A percentile compares a stretch with the other conserved stretches of the same genome.
phyloP scores from a whole-genome alignment of 306 rosid species.

The Neltuma alba region DNA sequence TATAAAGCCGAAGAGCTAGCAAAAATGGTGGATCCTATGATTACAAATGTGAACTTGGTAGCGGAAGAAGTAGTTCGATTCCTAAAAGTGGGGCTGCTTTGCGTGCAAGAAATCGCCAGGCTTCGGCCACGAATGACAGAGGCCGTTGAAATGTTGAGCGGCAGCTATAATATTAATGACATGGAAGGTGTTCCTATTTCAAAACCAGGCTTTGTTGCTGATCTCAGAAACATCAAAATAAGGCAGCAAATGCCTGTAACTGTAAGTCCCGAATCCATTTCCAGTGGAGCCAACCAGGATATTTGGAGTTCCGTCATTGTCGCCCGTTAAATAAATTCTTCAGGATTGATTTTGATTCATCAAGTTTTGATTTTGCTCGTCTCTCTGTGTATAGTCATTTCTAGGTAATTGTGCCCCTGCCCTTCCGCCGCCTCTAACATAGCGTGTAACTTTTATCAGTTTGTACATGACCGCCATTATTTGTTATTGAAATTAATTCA shows the following conservation, averaged over 20 bases:
- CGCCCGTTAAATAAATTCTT: slow-evolving; percentile 28
- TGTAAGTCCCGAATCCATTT: slow-evolving; percentile 31
- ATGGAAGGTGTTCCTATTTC: slow-evolving; percentile 41
- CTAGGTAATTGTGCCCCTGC: not conserved
- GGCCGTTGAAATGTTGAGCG: slow-evolving; percentile 55
- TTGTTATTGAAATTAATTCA: not conserved
- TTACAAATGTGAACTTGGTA: slow-evolving; percentile 31
- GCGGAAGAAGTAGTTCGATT: slow-evolving; percentile 59
- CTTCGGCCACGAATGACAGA: slow-evolving; percentile 64
- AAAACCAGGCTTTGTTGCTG: slow-evolving; percentile 65
- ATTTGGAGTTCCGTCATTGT: slow-evolving; percentile 24
- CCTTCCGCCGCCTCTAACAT: not conserved
- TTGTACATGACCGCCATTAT: not conserved
- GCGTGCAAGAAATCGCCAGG: slow-evolving; percentile 71
- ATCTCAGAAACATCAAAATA: slow-evolving; percentile 55
- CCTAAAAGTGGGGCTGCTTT: slow-evolving; percentile 67
- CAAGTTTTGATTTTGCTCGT: not conserved
- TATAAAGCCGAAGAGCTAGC: slow-evolving; percentile 40
- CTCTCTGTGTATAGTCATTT: not conserved
- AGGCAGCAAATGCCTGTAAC: slow-evolving; percentile 13
- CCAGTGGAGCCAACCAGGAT: slow-evolving; percentile 18
- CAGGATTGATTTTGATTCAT: not conserved
- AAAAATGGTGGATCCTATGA: slow-evolving; percentile 61
- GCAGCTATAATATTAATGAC: slow-evolving; percentile 15
- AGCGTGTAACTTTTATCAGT: not conserved